Conservation (phyloP, 345 rosid genomes). For the Bruguiera sexangula region DNA sequence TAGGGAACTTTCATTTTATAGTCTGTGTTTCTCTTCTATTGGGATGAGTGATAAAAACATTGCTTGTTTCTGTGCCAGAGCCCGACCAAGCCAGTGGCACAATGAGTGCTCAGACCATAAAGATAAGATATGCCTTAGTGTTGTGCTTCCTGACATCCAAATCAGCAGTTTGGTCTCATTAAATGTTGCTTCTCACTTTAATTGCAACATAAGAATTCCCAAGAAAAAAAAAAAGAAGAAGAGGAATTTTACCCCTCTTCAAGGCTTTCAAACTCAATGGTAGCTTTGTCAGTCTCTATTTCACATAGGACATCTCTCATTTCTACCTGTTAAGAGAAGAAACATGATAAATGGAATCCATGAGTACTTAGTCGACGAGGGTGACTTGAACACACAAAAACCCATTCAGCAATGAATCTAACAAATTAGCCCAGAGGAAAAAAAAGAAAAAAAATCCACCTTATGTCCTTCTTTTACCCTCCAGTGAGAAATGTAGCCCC, state of each 20-base stretch:
- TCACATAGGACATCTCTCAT: conserved; percentile 93
- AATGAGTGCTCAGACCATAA: not conserved
- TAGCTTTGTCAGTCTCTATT: conserved; percentile 98
- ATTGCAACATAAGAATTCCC: not conserved
- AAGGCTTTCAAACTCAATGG: conserved; percentile 90
- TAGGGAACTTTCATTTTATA: too few relatives aligned
- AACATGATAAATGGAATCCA: conserved; percentile 20
- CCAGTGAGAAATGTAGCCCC: conserved; percentile 88
- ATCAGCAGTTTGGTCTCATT: not conserved
- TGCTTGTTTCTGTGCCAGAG: too few relatives aligned
- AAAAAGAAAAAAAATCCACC: conserved; percentile 46
- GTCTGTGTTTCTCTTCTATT: too few relatives aligned
- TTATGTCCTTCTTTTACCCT: conserved; percentile 92
- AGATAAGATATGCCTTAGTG: not conserved
- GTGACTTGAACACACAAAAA: conserved; percentile 4
- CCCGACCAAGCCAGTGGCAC: too few relatives aligned
- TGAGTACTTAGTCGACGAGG: not conserved
- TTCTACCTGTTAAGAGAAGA: conserved; percentile 66
- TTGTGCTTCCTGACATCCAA: not conserved
- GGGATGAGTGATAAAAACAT: too few relatives aligned
- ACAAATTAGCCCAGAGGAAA: not conserved
- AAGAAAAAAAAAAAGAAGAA: not conserved
- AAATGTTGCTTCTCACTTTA: not conserved
- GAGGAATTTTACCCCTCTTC: conserved; percentile 78
- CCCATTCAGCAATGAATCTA: conserved; percentile 4